Evolutionary conservation across 169 alveolate genomes (phyloP).

Genomic region (Theileria parva): DNA sequence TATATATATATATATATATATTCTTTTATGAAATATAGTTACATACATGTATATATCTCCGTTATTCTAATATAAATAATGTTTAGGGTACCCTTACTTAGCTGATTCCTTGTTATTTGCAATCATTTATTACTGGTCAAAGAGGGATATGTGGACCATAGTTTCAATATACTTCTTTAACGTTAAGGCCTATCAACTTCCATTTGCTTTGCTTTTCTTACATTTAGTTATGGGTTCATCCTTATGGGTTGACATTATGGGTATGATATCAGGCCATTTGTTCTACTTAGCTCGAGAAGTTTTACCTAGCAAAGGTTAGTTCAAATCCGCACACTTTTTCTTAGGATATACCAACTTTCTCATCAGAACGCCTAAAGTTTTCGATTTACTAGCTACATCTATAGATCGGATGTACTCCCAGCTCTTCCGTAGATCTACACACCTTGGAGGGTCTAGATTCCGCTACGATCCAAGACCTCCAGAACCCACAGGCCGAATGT

Average conservation of each 20-base stretch:
- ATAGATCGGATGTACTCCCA: constrained; percentile 43
- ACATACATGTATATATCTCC: not conserved
- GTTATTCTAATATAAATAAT: not conserved
- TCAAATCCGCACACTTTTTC: not conserved
- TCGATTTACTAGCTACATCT: constrained; percentile 73
- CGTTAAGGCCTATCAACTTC: constrained; percentile 84
- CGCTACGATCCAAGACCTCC: constrained; percentile 37
- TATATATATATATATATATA: no score
- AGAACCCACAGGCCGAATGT: constrained; percentile 57
- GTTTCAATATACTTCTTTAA: constrained; percentile 82
- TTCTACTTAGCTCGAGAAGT: constrained; percentile 82
- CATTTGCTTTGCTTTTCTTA: constrained; percentile 82
- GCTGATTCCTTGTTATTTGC: constrained; percentile 77
- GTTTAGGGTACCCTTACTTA: constrained; percentile 72
- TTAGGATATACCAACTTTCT: constrained; percentile 68
- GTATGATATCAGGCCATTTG: constrained; percentile 84
- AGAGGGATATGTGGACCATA: constrained; percentile 81
- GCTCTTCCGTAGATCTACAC: not conserved
- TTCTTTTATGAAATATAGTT: constrained; percentile 40
- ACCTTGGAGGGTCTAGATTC: not conserved
- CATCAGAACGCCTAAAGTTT: constrained; percentile 66
- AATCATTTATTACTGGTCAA: constrained; percentile 85
- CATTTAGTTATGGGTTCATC: constrained; percentile 87
- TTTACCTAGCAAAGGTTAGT: constrained; percentile 75
- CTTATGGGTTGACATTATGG: constrained; percentile 82